Evolutionary conservation across 805 yeast genomes (phyloP), one percentile per base, ranked within the genome.

Genomic region (Barnettozyma sucrosica): DNA sequence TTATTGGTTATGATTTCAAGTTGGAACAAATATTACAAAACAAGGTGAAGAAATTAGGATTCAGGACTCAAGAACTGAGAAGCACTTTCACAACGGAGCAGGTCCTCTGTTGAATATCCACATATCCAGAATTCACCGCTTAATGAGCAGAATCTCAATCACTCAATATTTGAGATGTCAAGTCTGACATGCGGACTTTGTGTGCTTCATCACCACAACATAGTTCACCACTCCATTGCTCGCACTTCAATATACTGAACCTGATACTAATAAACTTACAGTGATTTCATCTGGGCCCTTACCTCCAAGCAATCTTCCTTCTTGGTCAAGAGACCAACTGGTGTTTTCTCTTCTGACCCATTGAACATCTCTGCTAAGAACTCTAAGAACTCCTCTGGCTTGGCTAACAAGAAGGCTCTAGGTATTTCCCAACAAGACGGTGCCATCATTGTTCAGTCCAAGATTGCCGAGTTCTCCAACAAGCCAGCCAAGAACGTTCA

Each of bases 201-300:
- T n/a, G n/a, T n/a, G n/a, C n/a, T n/a, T n/a, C n/a, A n/a, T n/a
- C n/a, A n/a, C n/a, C n/a, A n/a, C n/a, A n/a, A n/a, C n/a, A n/a
- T n/a, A n/a, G n/a, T n/a, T n/a, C 32, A 28, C 32, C 16, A 28
- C 32, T 28, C 30, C 8, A 28, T 28, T 28, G 5, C 14, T 28
- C 32, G 14, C 16, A 28, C 14, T 28, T 4, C 32, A 9, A 11
- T 10, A 26, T 9, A 20, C 7, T 20, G 25, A 32, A 43, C 7
- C 13, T 11, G 2, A 8, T 55, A 58, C 63, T 55, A 57, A 54
- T 33, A 13, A 6, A 7, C 14, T 19, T 24, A n/a, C 46, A 65
- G 64, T 72, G 80, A 75, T 57, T 69, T 75, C 50, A 63, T 75
- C 69, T 75, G 80, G 80, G 75, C 71, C 57, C 60, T 75, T 47